Conservation (phyloP, 1,284 basidiomycete genomes). For the Schizophyllum commune region DNA sequence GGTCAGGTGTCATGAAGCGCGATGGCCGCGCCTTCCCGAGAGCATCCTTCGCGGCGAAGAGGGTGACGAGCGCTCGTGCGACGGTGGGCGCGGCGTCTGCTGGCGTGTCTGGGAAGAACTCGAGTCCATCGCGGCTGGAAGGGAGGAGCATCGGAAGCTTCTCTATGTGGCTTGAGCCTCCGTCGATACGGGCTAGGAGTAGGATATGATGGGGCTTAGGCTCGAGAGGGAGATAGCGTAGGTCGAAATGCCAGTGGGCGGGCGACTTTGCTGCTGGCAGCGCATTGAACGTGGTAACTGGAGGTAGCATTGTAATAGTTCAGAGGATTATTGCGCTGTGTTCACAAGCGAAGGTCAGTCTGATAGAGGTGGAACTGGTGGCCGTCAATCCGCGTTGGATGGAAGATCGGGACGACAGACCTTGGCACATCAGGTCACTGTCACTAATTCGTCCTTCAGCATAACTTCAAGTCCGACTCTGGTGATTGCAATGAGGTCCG, state of each 20-base stretch:
- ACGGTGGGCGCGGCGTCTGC: constrained; percentile 21
- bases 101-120: constrained; percentile 22
- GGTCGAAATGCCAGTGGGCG: constrained; percentile 8
- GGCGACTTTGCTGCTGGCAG: neutral
- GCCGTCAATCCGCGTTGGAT: too few relatives aligned
- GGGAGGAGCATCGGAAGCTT: constrained; percentile 3
- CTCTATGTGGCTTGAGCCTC: constrained; percentile 5
- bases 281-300: neutral
- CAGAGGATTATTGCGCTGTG: too few relatives aligned
- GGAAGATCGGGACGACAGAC: too few relatives aligned
- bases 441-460: too few relatives aligned
- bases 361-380: too few relatives aligned
- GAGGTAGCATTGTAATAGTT: neutral
- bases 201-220: constrained; percentile 10
- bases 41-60: neutral
- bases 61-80: constrained; percentile 19
- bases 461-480: too few relatives aligned
- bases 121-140: constrained; percentile 8
- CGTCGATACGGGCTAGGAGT: constrained; percentile 7
- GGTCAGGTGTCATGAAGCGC: neutral
- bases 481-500: too few relatives aligned
- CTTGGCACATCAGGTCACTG: too few relatives aligned
- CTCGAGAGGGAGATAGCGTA: constrained; percentile 8
- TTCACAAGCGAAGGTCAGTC: too few relatives aligned
- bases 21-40: neutral